Conservation (phyloP, 768 basidiomycete species). For the Tulasnella sp. region DNA sequence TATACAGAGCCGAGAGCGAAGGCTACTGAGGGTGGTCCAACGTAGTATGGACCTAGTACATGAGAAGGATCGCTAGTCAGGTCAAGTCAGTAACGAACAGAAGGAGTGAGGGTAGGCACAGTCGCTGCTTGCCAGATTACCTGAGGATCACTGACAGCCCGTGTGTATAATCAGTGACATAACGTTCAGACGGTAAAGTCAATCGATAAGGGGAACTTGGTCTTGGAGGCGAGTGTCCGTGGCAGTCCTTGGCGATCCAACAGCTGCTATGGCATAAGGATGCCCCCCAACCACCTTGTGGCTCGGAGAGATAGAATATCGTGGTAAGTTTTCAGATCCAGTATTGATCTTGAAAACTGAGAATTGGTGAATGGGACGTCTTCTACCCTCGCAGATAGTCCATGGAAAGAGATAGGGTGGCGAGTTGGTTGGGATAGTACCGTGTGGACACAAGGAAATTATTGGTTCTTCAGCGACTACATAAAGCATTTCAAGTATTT, state of each 20-base stretch:
- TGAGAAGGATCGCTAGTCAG: not conserved
- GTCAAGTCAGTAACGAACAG: not conserved
- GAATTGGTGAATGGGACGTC: conserved; percentile 1
- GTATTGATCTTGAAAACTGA: not conserved
- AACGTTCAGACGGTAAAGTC: conserved; percentile 1
- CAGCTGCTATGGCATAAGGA: not conserved
- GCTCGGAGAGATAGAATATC: not conserved
- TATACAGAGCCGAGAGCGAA: conserved; percentile 71
- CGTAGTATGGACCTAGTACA: conserved; percentile 67
- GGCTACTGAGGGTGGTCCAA: conserved; percentile 62
- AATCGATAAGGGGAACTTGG: conserved; percentile 5
- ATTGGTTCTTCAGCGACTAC: too few relatives aligned
- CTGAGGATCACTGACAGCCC: not conserved
- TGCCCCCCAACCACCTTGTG: not conserved
- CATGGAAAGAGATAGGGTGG: not conserved
- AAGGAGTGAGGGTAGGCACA: not conserved
- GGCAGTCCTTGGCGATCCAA: too few relatives aligned
- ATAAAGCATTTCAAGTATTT: too few relatives aligned
- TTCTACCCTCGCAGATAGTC: conserved; percentile 4
- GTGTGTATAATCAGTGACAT: conserved; percentile 10
- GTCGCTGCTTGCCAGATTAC: conserved; percentile 3
- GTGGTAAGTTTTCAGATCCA: not conserved
- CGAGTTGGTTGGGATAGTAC: not conserved
- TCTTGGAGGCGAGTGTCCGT: too few relatives aligned
- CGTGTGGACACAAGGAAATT: not conserved